These are phyloP conservation scores for Torrubiella hemipterigena DNA, from an alignment of 2,329 filamentous ascomycete genomes.

Conservation along the genomic window DNA sequence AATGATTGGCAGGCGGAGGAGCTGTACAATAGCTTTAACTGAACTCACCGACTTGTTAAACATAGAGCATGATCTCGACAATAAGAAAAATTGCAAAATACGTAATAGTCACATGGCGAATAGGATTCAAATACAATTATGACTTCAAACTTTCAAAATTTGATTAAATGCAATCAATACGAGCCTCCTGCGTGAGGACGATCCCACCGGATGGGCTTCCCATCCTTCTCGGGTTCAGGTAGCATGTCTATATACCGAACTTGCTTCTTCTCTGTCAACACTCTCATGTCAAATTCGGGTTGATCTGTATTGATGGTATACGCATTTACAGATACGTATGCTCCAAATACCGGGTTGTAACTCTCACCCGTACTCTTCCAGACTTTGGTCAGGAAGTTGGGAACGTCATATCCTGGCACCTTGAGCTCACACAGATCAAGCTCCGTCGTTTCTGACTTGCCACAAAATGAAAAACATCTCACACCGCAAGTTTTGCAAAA, in stretches of 20 bases:
- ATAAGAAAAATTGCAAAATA: too few relatives aligned
- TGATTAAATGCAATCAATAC: too few relatives aligned
- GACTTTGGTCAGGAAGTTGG: slow-evolving; percentile 1
- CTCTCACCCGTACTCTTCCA: slow-evolving; percentile 6
- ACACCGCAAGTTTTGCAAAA: slow-evolving; percentile 22
- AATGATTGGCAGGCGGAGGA: too few relatives aligned
- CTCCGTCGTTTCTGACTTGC: slow-evolving; percentile 2
- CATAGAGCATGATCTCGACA: too few relatives aligned
- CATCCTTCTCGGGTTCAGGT: slow-evolving; percentile 3
- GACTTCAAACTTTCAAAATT: too few relatives aligned
- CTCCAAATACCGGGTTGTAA: slow-evolving; percentile 1
- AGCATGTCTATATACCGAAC: slow-evolving; percentile 9
- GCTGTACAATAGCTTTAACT: too few relatives aligned
- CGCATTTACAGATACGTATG: slow-evolving; percentile 6
- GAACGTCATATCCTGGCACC: slow-evolving; percentile 1
- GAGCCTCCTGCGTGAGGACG: slow-evolving; percentile 8
- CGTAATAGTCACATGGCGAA: too few relatives aligned
- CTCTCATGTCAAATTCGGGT: slow-evolving; percentile 7
- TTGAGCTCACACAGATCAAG: slow-evolving; percentile 5
- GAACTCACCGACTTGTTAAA: too few relatives aligned
- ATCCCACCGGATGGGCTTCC: slow-evolving; percentile 5
- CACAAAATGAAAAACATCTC: slow-evolving; percentile 20
- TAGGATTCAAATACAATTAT: too few relatives aligned
- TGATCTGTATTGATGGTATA: slow-evolving; percentile 7
- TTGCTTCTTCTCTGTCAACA: slow-evolving; percentile 7